phyloP scores from a whole-genome alignment of 345 rosid species.

The Populus euphratica region DNA sequence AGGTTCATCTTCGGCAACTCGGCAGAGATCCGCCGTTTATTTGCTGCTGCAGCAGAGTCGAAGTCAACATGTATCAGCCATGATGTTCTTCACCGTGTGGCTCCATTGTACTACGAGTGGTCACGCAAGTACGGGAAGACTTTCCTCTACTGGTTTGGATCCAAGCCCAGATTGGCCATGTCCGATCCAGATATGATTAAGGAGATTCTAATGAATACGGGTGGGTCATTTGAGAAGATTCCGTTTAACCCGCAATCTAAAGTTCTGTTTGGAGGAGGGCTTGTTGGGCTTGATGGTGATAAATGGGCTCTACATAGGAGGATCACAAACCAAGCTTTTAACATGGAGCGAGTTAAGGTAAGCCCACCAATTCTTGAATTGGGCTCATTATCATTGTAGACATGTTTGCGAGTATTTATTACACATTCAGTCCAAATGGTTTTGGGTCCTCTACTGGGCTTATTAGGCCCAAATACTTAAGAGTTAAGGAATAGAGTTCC shows the following conservation, averaged over 20 bases:
- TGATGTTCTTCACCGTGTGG: constrained; percentile 41
- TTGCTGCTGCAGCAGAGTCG: constrained; percentile 33
- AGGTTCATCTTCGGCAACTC: constrained; percentile 57
- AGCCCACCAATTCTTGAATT: background rate
- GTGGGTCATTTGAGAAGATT: constrained; percentile 40
- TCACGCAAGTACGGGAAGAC: constrained; percentile 50
- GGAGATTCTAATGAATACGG: constrained; percentile 44
- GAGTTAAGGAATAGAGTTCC: background rate
- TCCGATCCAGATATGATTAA: constrained; percentile 61
- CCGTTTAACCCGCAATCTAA: constrained; percentile 50
- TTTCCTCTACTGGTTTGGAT: constrained; percentile 78
- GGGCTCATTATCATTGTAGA: background rate
- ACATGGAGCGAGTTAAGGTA: constrained; percentile 69
- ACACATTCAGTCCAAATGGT: background rate
- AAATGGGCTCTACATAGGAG: constrained; percentile 68
- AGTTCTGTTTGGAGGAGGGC: constrained; percentile 65
- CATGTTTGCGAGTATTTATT: background rate
- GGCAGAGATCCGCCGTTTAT: constrained; percentile 42
- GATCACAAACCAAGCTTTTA: constrained; percentile 62
- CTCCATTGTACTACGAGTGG: constrained; percentile 64
- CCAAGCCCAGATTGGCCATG: constrained; percentile 55
- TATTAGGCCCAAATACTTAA: background rate
- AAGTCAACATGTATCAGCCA: constrained; percentile 40
- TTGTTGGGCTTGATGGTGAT: constrained; percentile 59
- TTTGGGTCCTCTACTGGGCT: background rate